These are phyloP conservation scores for Xylaria bambusicola DNA, from an alignment of 495 filamentous ascomycete species.

Conservation along the genomic window DNA sequence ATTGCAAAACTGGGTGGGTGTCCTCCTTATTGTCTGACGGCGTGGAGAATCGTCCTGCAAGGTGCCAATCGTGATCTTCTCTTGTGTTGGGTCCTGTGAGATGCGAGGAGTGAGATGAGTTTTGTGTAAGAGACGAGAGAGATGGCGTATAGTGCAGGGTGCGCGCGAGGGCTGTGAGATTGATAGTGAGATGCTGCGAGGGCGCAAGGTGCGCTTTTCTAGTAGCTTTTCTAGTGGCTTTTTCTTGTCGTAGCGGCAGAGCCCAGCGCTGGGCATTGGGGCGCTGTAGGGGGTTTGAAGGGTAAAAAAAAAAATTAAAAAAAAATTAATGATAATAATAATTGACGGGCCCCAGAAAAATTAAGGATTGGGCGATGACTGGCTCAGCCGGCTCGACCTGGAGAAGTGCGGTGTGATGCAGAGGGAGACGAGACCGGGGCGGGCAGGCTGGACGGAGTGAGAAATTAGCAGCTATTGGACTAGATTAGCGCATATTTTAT, in stretches of 20 bases:
- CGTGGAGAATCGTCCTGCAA: background rate
- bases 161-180: background rate
- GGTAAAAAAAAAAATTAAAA: conserved; percentile 10
- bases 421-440: conserved; percentile 12
- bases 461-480: conserved; percentile 15
- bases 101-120: conserved; percentile 2
- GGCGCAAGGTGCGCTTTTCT: conserved; percentile 20
- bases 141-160: background rate
- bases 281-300: conserved; percentile 9
- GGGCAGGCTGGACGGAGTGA: conserved; percentile 7
- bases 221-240: too few species aligned
- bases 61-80: background rate
- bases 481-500: conserved; percentile 14
- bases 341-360: conserved; percentile 12
- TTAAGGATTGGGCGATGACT: conserved; percentile 12
- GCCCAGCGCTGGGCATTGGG: conserved; percentile 8
- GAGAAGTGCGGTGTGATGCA: conserved; percentile 24
- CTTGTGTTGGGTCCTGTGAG: conserved; percentile 10
- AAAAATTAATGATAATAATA: too few species aligned
- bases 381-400: conserved; percentile 9
- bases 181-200: conserved; percentile 14
- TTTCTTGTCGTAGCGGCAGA: conserved; percentile 16
- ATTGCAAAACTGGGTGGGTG: background rate
- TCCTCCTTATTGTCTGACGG: background rate
- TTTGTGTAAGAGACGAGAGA: too few species aligned